Evolutionary conservation across 768 basidiomycete species (phyloP).

Genomic region (Megacollybia marginata): DNA sequence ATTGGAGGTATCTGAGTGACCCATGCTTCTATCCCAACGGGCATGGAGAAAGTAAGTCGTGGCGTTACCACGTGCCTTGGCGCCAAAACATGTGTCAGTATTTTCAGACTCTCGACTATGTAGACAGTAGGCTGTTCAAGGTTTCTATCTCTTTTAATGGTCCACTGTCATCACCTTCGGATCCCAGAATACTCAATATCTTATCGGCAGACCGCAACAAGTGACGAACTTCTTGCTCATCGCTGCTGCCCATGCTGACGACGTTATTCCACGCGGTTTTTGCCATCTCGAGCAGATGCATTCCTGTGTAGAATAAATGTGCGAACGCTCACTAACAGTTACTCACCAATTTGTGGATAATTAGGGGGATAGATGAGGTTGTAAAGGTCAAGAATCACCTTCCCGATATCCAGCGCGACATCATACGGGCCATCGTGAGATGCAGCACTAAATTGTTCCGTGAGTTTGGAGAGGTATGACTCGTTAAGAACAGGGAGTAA

Average conservation of each 20-base stretch:
- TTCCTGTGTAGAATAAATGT: constrained; percentile 34
- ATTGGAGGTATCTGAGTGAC: constrained; percentile 87
- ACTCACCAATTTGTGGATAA: constrained; percentile 77
- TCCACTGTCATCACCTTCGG: constrained; percentile 58
- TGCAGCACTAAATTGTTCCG: constrained; percentile 58
- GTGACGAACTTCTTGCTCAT: constrained; percentile 16
- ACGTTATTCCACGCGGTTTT: constrained; percentile 73
- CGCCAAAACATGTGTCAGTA: too few relatives aligned
- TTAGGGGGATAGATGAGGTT: constrained; percentile 63
- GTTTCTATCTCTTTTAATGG: constrained; percentile 46
- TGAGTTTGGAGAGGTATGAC: constrained; percentile 46
- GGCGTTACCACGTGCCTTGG: too few relatives aligned
- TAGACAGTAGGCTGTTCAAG: constrained; percentile 32
- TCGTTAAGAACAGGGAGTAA: constrained; percentile 45
- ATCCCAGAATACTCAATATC: constrained; percentile 42
- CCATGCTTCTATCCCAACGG: constrained; percentile 86
- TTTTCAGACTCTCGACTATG: too few relatives aligned
- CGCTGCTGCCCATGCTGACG: constrained; percentile 22
- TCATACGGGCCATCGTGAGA: constrained; percentile 60
- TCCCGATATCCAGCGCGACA: constrained; percentile 45
- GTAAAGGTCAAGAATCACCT: constrained; percentile 59
- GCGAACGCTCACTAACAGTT: neutral
- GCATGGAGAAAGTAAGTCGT: constrained; percentile 35
- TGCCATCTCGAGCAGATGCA: constrained; percentile 69
- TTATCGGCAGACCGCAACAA: constrained; percentile 34